These are phyloP conservation scores for Chlorella sp. DNA, from an alignment of 139 green algal genomes.

Conservation along the genomic window DNA sequence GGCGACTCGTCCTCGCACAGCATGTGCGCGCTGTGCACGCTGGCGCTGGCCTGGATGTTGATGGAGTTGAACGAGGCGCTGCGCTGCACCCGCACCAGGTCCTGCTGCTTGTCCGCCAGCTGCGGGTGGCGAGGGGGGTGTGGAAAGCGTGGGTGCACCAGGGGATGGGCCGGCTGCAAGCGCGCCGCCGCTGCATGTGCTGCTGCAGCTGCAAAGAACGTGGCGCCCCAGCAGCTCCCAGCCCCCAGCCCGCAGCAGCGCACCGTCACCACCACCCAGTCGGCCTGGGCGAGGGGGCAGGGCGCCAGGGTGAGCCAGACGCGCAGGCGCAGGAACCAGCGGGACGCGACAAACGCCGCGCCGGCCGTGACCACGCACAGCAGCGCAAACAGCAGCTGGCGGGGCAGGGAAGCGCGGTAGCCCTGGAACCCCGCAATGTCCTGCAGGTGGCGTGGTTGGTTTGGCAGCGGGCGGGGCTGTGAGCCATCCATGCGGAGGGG, in stretches of 20 bases:
- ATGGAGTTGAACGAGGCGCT: slow-evolving; percentile 36
- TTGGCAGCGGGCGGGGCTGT: no score
- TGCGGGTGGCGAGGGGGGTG: neutral
- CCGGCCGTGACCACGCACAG: slow-evolving; percentile 24
- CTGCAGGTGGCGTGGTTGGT: neutral
- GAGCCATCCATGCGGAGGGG: neutral
- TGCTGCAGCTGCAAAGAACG: neutral
- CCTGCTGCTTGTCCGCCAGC: slow-evolving; percentile 28
- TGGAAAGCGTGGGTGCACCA: neutral
- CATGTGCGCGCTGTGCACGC: neutral
- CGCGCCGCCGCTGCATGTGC: neutral
- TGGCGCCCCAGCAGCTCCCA: neutral
- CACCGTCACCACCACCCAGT: slow-evolving; percentile 44
- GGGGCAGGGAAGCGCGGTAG: slow-evolving; percentile 17
- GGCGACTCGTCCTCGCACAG: slow-evolving; percentile 23
- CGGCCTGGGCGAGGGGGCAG: slow-evolving; percentile 26
- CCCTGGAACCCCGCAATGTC: slow-evolving; percentile 33
- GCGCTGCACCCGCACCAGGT: slow-evolving; percentile 26
- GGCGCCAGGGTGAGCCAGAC: slow-evolving; percentile 9
- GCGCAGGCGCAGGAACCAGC: slow-evolving; percentile 30
- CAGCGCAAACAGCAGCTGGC: slow-evolving; percentile 12
- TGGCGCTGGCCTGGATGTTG: slow-evolving; percentile 39
- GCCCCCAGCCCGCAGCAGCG: neutral
- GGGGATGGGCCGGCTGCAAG: neutral
- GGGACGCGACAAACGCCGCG: slow-evolving; percentile 15